These are phyloP conservation scores for Colletotrichum sp. DNA, from an alignment of 2,329 filamentous ascomycete genomes.

Conservation along the genomic window DNA sequence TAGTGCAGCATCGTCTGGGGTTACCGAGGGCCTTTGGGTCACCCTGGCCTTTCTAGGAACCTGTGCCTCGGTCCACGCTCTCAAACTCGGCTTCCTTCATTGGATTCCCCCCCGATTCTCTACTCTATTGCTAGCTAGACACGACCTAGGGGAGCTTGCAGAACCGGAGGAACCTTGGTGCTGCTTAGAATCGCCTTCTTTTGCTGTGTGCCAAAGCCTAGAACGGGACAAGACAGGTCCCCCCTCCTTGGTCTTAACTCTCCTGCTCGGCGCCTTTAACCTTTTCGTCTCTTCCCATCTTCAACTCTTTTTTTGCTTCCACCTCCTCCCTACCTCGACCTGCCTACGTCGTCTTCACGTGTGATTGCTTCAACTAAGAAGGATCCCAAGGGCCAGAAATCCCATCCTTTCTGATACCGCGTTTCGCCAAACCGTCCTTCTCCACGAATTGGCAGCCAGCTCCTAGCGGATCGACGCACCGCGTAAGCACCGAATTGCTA, in stretches of 20 bases:
- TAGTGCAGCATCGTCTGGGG: slow-evolving; percentile 12
- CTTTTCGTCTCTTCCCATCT: neutral
- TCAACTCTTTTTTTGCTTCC: neutral
- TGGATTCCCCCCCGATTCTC: neutral
- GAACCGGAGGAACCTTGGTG: neutral
- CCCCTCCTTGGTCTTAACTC: neutral
- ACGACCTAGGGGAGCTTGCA: neutral
- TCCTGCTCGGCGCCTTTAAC: neutral
- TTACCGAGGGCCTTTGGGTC: slow-evolving; percentile 18
- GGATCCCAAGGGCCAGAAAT: neutral
- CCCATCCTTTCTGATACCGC: neutral
- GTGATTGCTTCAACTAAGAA: neutral
- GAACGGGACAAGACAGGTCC: neutral
- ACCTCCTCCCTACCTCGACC: neutral
- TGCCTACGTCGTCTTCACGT: neutral
- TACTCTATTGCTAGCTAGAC: neutral
- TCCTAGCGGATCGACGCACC: neutral
- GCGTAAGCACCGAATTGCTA: neutral
- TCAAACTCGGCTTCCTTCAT: slow-evolving; percentile 9
- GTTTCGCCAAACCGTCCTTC: neutral
- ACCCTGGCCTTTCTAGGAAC: neutral
- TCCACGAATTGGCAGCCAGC: neutral
- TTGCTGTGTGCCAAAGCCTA: neutral
- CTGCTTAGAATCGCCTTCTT: neutral
- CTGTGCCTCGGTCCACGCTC: slow-evolving; percentile 21